phyloP scores from a whole-genome alignment of 2,329 filamentous ascomycete species.

The Cadophora luteo-olivacea region DNA sequence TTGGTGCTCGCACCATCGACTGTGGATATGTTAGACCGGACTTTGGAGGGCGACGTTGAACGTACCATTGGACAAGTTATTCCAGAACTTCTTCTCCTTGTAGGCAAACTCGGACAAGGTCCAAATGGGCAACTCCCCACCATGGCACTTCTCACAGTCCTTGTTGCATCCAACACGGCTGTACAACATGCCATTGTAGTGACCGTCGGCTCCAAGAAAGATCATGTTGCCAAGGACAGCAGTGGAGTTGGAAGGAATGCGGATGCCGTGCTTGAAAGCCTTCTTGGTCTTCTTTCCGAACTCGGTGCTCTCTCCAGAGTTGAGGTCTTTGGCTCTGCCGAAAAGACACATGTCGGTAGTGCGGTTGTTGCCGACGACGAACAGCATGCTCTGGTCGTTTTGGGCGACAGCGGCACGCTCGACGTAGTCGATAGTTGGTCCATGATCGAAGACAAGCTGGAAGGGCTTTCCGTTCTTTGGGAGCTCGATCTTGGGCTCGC shows the following conservation, averaged over 20 bases:
- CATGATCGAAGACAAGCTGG: not conserved
- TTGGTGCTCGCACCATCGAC: not conserved
- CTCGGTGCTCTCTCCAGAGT: not conserved
- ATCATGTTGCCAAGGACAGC: slow-evolving; percentile 1
- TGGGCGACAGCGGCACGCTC: not conserved
- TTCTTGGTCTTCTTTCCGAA: not conserved
- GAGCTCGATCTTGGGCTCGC: not conserved
- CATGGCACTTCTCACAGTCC: not conserved
- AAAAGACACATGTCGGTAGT: not conserved
- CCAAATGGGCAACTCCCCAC: not conserved
- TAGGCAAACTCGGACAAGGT: not conserved
- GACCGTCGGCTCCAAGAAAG: not conserved
- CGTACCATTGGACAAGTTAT: not conserved
- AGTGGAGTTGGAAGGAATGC: not conserved
- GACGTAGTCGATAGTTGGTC: not conserved
- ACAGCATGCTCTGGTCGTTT: not conserved
- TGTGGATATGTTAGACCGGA: not conserved
- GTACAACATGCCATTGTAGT: not conserved
- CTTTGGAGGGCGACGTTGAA: not conserved
- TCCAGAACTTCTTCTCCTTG: slow-evolving; percentile 1
- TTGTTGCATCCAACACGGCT: not conserved
- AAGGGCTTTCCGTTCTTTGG: not conserved
- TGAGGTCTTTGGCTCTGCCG: not conserved
- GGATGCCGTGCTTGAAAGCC: not conserved
- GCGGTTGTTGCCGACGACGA: not conserved